A percentile compares a stretch with the other conserved stretches of the same genome.
phyloP scores from a whole-genome alignment of 805 yeast genomes.

The Starmerella vaccinii region DNA sequence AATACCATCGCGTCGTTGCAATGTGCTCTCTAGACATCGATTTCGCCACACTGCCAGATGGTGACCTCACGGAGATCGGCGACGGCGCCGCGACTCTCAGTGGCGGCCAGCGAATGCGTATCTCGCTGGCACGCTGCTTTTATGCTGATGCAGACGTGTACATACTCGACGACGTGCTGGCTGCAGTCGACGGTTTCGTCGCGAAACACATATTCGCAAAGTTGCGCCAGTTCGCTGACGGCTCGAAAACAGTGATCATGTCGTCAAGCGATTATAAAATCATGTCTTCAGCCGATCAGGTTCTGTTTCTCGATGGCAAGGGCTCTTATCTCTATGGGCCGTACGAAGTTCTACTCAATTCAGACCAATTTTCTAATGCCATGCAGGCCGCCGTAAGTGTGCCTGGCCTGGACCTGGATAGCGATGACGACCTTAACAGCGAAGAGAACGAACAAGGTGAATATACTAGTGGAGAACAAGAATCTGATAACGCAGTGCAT shows the following conservation, averaged over 20 bases:
- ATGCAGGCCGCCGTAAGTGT: constrained; percentile 4
- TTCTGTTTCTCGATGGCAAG: constrained; percentile 53
- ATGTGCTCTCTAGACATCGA: constrained; percentile 79
- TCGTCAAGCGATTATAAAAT: constrained; percentile 77
- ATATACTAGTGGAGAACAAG: not conserved
- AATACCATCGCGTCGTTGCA: constrained; percentile 43
- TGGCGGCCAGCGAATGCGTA: constrained; percentile 91
- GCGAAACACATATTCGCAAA: constrained; percentile 67
- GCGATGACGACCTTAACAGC: not conserved
- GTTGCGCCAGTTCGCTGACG: constrained; percentile 63
- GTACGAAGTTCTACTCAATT: constrained; percentile 39
- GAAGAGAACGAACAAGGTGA: not conserved
- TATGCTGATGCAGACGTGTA: constrained; percentile 83
- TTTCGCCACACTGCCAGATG: constrained; percentile 63
- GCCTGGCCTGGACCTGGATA: constrained; percentile 6
- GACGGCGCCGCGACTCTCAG: constrained; percentile 89
- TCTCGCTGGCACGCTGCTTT: constrained; percentile 85
- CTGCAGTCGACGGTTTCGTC: constrained; percentile 93
- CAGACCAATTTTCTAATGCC: not conserved
- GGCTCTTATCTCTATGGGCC: constrained; percentile 50
- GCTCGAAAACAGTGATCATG: constrained; percentile 49
- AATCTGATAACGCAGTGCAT: not conserved
- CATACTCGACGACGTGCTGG: constrained; percentile 77
- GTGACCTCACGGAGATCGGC: constrained; percentile 83
- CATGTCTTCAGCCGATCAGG: constrained; percentile 54